Conservation (phyloP, 306 rosid species). For the Calophaca sinica region DNA sequence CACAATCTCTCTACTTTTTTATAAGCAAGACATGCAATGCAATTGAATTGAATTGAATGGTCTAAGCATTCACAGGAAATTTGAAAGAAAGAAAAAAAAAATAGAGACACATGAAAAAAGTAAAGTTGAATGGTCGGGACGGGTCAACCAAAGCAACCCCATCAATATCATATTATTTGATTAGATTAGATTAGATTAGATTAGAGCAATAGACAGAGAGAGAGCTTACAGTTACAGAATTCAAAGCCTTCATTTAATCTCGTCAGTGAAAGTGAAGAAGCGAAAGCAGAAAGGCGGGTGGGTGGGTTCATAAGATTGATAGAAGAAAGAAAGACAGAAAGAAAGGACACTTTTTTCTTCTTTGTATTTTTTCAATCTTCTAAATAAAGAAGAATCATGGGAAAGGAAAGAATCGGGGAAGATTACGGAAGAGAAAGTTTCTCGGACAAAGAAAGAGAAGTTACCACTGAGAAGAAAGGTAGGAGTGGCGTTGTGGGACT, state of each 20-base stretch:
- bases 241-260: slow-evolving; percentile 51
- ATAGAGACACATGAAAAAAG: too few species aligned
- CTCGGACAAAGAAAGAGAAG: slow-evolving; percentile 49
- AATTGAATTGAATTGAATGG: too few species aligned
- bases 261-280: background rate
- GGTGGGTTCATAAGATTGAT: slow-evolving; percentile 14
- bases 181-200: background rate
- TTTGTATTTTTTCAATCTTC: background rate
- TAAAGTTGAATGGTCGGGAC: too few species aligned
- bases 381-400: slow-evolving; percentile 16
- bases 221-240: slow-evolving; percentile 58
- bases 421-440: slow-evolving; percentile 45
- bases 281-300: slow-evolving; percentile 27
- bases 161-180: too few species aligned
- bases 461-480: background rate
- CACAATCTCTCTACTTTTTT: too few species aligned
- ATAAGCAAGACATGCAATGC: too few species aligned
- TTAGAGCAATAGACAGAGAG: background rate
- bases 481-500: background rate
- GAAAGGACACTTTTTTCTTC: background rate
- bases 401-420: slow-evolving; percentile 45
- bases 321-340: background rate
- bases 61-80: too few species aligned
- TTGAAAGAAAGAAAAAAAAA: background rate
- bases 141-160: too few species aligned